phyloP scores from a whole-genome alignment of 345 rosid species.

The Euphorbia pulcherrima region DNA sequence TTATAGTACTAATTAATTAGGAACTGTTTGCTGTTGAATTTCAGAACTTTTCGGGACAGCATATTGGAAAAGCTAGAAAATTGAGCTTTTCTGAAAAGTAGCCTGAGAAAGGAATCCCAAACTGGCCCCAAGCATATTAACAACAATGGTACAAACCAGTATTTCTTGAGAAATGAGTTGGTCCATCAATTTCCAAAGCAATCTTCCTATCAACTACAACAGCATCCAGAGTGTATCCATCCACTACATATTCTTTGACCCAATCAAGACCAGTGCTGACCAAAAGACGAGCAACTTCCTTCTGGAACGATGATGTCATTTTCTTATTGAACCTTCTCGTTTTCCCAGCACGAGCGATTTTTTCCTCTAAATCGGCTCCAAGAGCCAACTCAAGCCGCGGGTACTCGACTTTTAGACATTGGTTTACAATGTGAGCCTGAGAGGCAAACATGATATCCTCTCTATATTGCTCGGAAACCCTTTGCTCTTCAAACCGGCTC shows the following conservation, averaged over 20 bases:
- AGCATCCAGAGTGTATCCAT: slow-evolving; percentile 80
- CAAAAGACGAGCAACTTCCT: slow-evolving; percentile 81
- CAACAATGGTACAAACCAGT: slow-evolving; percentile 48
- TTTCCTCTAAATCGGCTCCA: slow-evolving; percentile 51
- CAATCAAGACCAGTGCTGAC: slow-evolving; percentile 84
- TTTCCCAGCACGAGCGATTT: slow-evolving; percentile 60
- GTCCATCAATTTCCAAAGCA: slow-evolving; percentile 92
- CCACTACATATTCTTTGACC: slow-evolving; percentile 63
- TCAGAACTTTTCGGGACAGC: too few relatives aligned
- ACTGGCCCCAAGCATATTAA: too few relatives aligned
- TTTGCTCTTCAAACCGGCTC: slow-evolving; percentile 58
- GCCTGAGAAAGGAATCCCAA: too few relatives aligned
- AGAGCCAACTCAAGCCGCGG: slow-evolving; percentile 72
- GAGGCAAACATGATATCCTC: slow-evolving; percentile 91
- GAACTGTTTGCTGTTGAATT: too few relatives aligned
- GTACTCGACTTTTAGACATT: slow-evolving; percentile 73
- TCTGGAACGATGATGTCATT: slow-evolving; percentile 80
- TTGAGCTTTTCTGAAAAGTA: too few relatives aligned
- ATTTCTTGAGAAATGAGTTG: slow-evolving; percentile 91
- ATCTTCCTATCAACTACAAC: slow-evolving; percentile 70
- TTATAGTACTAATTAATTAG: too few relatives aligned
- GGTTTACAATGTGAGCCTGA: slow-evolving; percentile 78
- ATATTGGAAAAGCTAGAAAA: too few relatives aligned
- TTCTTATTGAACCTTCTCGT: slow-evolving; percentile 83
- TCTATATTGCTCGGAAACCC: slow-evolving; percentile 80